Conservation (phyloP, 2,329 filamentous ascomycete genomes). For the Falciphora oryzae region DNA sequence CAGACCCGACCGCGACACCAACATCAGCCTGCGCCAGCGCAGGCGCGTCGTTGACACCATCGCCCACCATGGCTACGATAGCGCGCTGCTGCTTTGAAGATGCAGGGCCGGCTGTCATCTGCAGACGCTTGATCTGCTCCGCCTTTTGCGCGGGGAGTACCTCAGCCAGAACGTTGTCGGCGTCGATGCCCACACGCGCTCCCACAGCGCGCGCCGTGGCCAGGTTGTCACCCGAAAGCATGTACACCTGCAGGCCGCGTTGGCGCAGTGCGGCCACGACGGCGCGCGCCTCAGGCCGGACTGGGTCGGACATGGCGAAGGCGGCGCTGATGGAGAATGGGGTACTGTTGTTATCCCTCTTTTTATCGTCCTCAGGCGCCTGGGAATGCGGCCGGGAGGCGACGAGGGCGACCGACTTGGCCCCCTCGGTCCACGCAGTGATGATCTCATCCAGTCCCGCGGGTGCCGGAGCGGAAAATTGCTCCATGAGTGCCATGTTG, state of each 20-base stretch:
- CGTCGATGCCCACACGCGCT: slow-evolving; percentile 65
- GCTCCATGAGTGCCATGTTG: slow-evolving; percentile 64
- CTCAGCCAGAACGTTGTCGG: slow-evolving; percentile 73
- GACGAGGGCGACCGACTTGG: slow-evolving; percentile 58
- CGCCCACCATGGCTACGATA: slow-evolving; percentile 76
- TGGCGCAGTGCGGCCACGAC: slow-evolving; percentile 61
- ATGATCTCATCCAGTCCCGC: slow-evolving; percentile 30
- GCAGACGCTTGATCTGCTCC: slow-evolving; percentile 60
- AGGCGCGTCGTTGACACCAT: slow-evolving; percentile 85
- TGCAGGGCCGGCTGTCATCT: slow-evolving; percentile 35
- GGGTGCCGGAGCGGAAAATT: slow-evolving; percentile 37
- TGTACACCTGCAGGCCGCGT: slow-evolving; percentile 71
- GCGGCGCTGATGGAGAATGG: slow-evolving; percentile 52
- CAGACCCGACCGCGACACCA: slow-evolving; percentile 76
- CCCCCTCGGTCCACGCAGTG: slow-evolving; percentile 53
- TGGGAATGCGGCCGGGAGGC: slow-evolving; percentile 34
- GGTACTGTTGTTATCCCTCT: background rate
- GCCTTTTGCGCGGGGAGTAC: slow-evolving; percentile 82
- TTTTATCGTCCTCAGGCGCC: slow-evolving; percentile 5
- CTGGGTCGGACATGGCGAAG: slow-evolving; percentile 74
- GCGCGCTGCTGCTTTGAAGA: slow-evolving; percentile 28
- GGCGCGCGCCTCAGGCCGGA: slow-evolving; percentile 64
- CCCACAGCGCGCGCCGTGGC: slow-evolving; percentile 80
- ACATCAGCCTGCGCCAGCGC: slow-evolving; percentile 76
- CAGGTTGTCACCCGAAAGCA: slow-evolving; percentile 89